Evolutionary conservation across 805 yeast species (phyloP), one percentile per base, ranked within the genome.

Genomic region (Candida fluviatilis): DNA sequence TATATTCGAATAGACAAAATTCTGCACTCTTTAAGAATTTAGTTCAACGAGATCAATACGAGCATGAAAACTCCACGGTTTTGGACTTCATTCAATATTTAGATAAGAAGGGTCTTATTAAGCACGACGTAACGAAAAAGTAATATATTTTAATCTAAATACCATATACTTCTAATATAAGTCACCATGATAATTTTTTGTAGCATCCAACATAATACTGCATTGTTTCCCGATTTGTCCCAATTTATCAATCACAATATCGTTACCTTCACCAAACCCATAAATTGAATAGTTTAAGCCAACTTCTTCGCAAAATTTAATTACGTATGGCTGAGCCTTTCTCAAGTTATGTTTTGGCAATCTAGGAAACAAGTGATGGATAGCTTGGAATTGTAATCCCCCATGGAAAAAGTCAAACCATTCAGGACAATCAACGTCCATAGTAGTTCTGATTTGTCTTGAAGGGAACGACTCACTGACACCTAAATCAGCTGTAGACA

Each of bases 341-440:
- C 96, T 71, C 52, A 89, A 75, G 55, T 89, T 88, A 60, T 89
- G 96, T 41, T 96, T 73, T 16, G 96, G 96, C 50, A 88, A 58
- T 41, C 96, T 69, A 19, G 96, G 96, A 58, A 88, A 88, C 49
- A 89, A 67, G 56, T 88, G 96, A 57, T 88, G 96, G 36, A 88
- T 78, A 0, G 90, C 93, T 57, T 88, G 96, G 66, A 86, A 88
- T 59, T 88, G 96, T 38, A 88, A 71, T 0, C 96, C 96, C 6
- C 96, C 96, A 54, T 88, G 96, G 53, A 88, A 70, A 51, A 78
- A 89, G 57, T 88, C 96, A 35, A 88, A 70, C 96, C 96, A 88
- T 45, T 76, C 82, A 2, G 96, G 96, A 64, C 96, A 88, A 50
- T 84, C 91, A 24, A 88, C 95, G 56, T 88, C 96, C 96, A 88